These are phyloP conservation scores for Pleurotus ostreatus DNA, from an alignment of 768 basidiomycete species.

Conservation along the genomic window DNA sequence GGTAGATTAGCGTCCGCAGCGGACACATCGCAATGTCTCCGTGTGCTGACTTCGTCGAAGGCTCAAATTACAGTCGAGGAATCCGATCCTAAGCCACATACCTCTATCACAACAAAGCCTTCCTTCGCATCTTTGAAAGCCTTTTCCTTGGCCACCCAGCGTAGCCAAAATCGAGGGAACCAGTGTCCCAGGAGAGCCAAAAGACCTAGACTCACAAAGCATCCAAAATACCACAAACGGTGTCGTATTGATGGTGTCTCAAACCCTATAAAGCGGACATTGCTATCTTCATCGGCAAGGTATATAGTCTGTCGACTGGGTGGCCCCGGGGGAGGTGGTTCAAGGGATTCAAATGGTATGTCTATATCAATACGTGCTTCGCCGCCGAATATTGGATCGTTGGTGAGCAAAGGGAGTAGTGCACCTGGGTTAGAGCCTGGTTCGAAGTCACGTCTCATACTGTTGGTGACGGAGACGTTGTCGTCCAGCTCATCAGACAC, in stretches of 20 bases:
- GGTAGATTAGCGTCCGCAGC: slow-evolving; percentile 63
- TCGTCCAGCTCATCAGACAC: slow-evolving; percentile 31
- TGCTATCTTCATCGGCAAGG: slow-evolving; percentile 86
- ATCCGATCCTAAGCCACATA: slow-evolving; percentile 28
- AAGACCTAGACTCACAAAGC: slow-evolving; percentile 64
- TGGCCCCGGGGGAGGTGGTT: slow-evolving; percentile 75
- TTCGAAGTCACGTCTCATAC: slow-evolving; percentile 70
- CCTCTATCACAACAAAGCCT: slow-evolving; percentile 89
- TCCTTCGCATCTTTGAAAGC: slow-evolving; percentile 68
- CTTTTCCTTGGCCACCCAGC: slow-evolving; percentile 78
- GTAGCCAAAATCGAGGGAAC: slow-evolving; percentile 91
- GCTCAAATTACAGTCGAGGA: too few species aligned
- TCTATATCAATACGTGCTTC: slow-evolving; percentile 84
- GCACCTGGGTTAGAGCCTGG: slow-evolving; percentile 55
- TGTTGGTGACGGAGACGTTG: slow-evolving; percentile 41
- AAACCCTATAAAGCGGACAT: slow-evolving; percentile 84
- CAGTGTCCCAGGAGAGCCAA: slow-evolving; percentile 85
- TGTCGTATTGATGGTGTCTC: slow-evolving; percentile 60
- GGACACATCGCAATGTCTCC: slow-evolving; percentile 79
- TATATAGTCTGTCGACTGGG: slow-evolving; percentile 85
- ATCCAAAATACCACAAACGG: slow-evolving; percentile 67
- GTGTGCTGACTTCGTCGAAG: slow-evolving; percentile 64
- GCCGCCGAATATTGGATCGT: slow-evolving; percentile 80
- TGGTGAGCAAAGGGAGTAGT: slow-evolving; percentile 60
- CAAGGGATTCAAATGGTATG: slow-evolving; percentile 51